Conservation (phyloP, 1,284 basidiomycete genomes). For the Boletus subluridellus region DNA sequence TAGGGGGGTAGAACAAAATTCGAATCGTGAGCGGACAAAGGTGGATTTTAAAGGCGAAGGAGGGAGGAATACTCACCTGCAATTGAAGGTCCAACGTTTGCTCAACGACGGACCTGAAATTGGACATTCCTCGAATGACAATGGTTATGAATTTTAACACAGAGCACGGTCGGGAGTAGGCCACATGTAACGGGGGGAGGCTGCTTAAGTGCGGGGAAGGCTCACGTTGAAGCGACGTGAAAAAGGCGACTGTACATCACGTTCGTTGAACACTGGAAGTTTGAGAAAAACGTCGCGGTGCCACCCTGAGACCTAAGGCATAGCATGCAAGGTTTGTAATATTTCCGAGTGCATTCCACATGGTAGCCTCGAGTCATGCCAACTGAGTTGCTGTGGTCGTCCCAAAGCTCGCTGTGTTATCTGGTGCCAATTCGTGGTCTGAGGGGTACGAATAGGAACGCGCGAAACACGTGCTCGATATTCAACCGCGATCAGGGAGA, state of each 20-base stretch:
- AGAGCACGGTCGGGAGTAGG: not conserved
- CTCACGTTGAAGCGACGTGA: not conserved
- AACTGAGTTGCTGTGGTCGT: not conserved
- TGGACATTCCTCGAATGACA: slow-evolving; percentile 1
- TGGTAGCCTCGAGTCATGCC: not conserved
- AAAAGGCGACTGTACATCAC: not conserved
- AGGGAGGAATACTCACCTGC: slow-evolving; percentile 7
- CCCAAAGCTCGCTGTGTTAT: not conserved
- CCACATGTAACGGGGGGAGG: not conserved
- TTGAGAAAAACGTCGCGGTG: slow-evolving; percentile 2
- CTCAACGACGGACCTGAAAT: slow-evolving; percentile 15
- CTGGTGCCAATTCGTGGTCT: not conserved
- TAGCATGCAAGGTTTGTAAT: not conserved
- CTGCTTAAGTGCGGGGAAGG: not conserved
- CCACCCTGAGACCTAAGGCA: not conserved
- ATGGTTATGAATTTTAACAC: not conserved
- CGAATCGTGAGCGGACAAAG: not conserved
- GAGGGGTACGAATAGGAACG: slow-evolving; percentile 2
- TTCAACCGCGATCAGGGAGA: not conserved
- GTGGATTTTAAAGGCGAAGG: not conserved
- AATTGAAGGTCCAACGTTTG: slow-evolving; percentile 7
- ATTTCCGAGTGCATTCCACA: not conserved
- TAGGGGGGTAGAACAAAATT: not conserved
- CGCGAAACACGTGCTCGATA: slow-evolving; percentile 2
- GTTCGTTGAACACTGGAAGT: not conserved